Conservation (phyloP, 192 early-diverging fungal species). For the Coemansia sp. region DNA sequence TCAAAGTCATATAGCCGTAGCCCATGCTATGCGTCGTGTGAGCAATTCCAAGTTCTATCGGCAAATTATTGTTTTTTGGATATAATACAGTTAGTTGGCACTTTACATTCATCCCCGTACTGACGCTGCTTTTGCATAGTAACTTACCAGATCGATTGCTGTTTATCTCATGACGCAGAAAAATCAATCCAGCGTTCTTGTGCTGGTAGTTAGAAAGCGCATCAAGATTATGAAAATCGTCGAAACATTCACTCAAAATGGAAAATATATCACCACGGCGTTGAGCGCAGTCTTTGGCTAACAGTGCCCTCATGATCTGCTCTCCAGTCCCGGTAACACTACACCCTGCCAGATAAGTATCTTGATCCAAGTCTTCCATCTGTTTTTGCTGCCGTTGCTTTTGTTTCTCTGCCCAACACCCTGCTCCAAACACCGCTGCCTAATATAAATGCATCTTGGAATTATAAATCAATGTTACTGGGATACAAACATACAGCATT, state of each 20-base stretch:
- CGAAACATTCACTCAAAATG: conserved; percentile 16
- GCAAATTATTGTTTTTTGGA: conserved; percentile 1
- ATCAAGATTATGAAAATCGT: conserved; percentile 5
- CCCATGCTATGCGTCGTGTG: conserved; percentile 78
- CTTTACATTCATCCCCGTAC: too few species aligned
- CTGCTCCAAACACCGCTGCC: conserved; percentile 81
- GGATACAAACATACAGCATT: not conserved
- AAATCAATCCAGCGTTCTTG: conserved; percentile 23
- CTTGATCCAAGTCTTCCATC: too few species aligned
- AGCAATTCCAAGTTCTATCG: conserved; percentile 62
- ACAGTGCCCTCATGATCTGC: conserved; percentile 73
- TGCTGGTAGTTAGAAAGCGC: conserved; percentile 7
- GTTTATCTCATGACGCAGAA: conserved; percentile 22
- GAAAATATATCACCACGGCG: conserved; percentile 19
- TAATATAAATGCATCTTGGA: conserved; percentile 17
- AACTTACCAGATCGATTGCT: conserved; percentile 18
- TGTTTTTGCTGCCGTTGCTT: too few species aligned
- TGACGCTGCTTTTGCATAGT: not conserved
- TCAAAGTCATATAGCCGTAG: conserved; percentile 33
- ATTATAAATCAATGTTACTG: not conserved
- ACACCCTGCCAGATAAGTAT: conserved; percentile 52
- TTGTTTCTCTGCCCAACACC: conserved; percentile 72
- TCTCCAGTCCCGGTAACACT: conserved; percentile 76
- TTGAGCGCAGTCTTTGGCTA: conserved; percentile 62
- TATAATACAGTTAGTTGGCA: not conserved